These are phyloP conservation scores for Setaria viridis DNA, from an alignment of 202 grass and related monocot genomes.

Conservation along the genomic window DNA sequence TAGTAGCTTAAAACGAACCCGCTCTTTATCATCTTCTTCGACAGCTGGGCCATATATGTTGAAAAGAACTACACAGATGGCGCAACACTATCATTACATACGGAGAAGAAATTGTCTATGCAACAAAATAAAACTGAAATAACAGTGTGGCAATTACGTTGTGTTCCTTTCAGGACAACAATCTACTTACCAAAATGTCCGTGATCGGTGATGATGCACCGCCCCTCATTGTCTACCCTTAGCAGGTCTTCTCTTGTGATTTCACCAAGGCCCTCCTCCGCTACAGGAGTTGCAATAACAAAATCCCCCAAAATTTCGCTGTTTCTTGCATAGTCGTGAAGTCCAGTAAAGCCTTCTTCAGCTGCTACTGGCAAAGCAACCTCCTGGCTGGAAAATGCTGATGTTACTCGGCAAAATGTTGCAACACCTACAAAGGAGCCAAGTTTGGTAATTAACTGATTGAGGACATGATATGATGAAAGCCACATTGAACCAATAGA, in stretches of 20 bases:
- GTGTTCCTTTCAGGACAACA: constrained; percentile 26
- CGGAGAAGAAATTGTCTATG: constrained; percentile 31
- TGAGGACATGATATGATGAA: neutral
- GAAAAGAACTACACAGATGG: constrained; percentile 75
- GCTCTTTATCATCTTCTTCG: constrained; percentile 71
- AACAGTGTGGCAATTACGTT: neutral
- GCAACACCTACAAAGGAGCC: constrained; percentile 69
- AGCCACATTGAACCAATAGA: neutral
- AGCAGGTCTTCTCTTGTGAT: constrained; percentile 76
- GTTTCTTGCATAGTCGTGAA: constrained; percentile 59
- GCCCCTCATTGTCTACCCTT: constrained; percentile 84
- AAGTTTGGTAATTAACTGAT: neutral
- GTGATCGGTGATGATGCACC: constrained; percentile 92
- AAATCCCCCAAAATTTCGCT: constrained; percentile 59
- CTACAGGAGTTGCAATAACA: constrained; percentile 48
- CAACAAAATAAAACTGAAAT: neutral
- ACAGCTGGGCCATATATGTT: constrained; percentile 97
- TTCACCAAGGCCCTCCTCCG: constrained; percentile 68
- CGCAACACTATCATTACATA: constrained; percentile 27
- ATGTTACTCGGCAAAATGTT: constrained; percentile 88
- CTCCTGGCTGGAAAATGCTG: constrained; percentile 83
- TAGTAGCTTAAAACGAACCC: constrained; percentile 82
- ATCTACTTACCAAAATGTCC: constrained; percentile 81
- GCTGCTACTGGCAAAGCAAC: constrained; percentile 79
- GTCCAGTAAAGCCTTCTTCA: constrained; percentile 91